These are phyloP conservation scores for Diaporthe humulicola DNA, from an alignment of 2,329 filamentous ascomycete species.

Conservation along the genomic window DNA sequence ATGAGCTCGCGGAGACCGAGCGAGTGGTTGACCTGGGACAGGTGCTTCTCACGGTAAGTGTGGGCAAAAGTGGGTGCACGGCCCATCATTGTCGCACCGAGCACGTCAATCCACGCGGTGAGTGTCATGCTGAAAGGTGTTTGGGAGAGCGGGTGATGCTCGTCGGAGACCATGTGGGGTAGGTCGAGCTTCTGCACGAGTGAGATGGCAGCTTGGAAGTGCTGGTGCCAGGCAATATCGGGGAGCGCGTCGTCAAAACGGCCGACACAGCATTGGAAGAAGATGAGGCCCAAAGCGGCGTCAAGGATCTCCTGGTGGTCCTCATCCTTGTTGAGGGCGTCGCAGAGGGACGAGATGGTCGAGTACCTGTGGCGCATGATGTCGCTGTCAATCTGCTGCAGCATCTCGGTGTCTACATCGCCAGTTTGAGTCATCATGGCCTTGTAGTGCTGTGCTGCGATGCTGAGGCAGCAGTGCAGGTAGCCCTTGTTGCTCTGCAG, in stretches of 20 bases:
- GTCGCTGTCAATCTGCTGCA: slow-evolving; percentile 86
- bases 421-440: slow-evolving; percentile 76
- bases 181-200: slow-evolving; percentile 89
- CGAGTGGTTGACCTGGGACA: slow-evolving; percentile 72
- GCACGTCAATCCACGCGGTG: slow-evolving; percentile 95
- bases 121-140: slow-evolving; percentile 96
- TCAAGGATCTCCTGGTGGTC: slow-evolving; percentile 92
- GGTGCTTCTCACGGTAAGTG: slow-evolving; percentile 94
- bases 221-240: slow-evolving; percentile 96
- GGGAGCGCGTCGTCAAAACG: slow-evolving; percentile 86
- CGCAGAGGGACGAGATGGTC: slow-evolving; percentile 87
- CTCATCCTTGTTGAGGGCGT: slow-evolving; percentile 82
- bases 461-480: slow-evolving; percentile 94
- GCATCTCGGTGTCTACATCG: slow-evolving; percentile 89
- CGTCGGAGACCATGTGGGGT: slow-evolving; percentile 74
- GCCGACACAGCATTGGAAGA: slow-evolving; percentile 94
- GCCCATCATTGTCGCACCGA: slow-evolving; percentile 92
- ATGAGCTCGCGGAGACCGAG: slow-evolving; percentile 90
- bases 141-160: slow-evolving; percentile 70
- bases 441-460: slow-evolving; percentile 93
- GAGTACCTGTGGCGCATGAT: slow-evolving; percentile 93
- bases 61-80: slow-evolving; percentile 89
- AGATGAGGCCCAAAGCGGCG: slow-evolving; percentile 93
- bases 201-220: slow-evolving; percentile 91
- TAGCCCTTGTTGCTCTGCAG: slow-evolving; percentile 94